Evolutionary conservation across 2,329 filamentous ascomycete genomes (phyloP).

Genomic region (Didymella lethalis): DNA sequence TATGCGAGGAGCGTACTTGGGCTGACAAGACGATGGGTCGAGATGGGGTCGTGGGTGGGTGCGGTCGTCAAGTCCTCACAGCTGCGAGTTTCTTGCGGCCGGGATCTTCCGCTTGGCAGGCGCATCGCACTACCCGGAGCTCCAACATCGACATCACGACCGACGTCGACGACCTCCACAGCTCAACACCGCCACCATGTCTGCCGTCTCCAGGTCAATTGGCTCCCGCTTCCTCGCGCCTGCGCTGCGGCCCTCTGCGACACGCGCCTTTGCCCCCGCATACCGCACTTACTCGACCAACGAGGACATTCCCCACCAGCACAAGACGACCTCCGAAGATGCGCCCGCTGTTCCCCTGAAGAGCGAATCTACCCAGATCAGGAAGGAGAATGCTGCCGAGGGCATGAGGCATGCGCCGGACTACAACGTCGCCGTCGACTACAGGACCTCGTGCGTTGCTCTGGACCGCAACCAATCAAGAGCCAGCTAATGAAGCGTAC

Average conservation of each 20-base stretch:
- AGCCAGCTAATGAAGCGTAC: conserved; percentile 35
- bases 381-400: conserved; percentile 59
- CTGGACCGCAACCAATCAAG: background rate
- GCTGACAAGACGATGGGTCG: conserved; percentile 48
- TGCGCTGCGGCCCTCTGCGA: conserved; percentile 37
- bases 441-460: conserved; percentile 81
- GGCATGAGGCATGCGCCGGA: conserved; percentile 75
- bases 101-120: conserved; percentile 30
- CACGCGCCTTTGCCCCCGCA: conserved; percentile 33
- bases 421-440: conserved; percentile 82
- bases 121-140: conserved; percentile 21
- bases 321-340: conserved; percentile 48
- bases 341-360: conserved; percentile 46
- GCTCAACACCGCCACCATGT: conserved; percentile 46
- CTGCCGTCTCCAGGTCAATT: conserved; percentile 52
- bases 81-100: conserved; percentile 41
- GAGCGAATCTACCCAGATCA: conserved; percentile 59
- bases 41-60: conserved; percentile 43
- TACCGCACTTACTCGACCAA: conserved; percentile 47
- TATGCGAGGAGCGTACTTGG: conserved; percentile 40
- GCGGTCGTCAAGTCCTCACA: conserved; percentile 42
- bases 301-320: conserved; percentile 30
- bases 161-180: conserved; percentile 26
- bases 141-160: conserved; percentile 35
- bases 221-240: conserved; percentile 52